phyloP scores from a whole-genome alignment of 306 rosid genomes.

The Cajanus cajan region DNA sequence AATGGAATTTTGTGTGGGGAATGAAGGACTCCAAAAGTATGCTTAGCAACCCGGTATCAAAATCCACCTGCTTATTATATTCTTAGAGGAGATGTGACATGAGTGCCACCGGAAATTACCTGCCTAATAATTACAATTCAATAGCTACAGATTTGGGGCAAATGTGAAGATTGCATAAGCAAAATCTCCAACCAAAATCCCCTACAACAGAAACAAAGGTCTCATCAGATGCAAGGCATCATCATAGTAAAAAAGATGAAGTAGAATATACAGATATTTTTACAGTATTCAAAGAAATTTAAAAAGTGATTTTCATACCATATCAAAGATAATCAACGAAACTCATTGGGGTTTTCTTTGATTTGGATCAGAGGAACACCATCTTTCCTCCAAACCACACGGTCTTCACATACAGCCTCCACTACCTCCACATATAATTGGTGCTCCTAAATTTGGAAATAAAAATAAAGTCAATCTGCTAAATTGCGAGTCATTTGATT shows the following conservation, averaged over 20 bases:
- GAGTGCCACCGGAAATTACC: not conserved
- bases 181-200: slow-evolving; percentile 3
- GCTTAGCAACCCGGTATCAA: not conserved
- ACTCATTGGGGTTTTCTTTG: slow-evolving; percentile 68
- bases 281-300: not conserved
- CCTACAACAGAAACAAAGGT: slow-evolving; percentile 17
- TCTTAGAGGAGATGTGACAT: not conserved
- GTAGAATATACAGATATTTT: not conserved
- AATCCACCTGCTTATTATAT: not conserved
- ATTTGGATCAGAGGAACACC: slow-evolving; percentile 85
- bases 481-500: too few species aligned
- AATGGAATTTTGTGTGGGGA: not conserved
- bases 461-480: not conserved
- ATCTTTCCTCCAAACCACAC: slow-evolving; percentile 77
- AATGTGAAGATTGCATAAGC: not conserved
- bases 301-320: slow-evolving; percentile 16
- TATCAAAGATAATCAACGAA: slow-evolving; percentile 25
- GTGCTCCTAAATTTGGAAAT: slow-evolving; percentile 63
- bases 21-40: not conserved
- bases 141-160: not conserved
- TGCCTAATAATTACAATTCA: not conserved
- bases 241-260: slow-evolving; percentile 1
- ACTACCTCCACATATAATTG: slow-evolving; percentile 66
- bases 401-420: slow-evolving; percentile 78
- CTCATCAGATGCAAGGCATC: not conserved